Base-by-base conservation (phyloP, 2,329 filamentous ascomycete species). In the Ampelomyces quisqualis region DNA sequence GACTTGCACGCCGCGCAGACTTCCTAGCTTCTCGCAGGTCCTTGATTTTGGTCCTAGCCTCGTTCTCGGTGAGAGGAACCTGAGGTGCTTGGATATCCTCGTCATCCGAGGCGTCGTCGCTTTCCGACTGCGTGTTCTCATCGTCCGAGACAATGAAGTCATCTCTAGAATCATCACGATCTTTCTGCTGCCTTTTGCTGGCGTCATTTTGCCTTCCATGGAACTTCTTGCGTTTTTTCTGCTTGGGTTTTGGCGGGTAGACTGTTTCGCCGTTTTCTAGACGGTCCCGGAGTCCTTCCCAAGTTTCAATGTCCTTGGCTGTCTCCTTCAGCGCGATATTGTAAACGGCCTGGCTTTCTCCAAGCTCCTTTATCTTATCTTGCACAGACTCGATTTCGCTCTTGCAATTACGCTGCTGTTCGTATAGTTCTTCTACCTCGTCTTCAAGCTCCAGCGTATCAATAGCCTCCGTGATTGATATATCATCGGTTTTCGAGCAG, bases 401-500 rank as follows among this genome's bases (percentile, higher is more conserved):
- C 17, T 61, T 26, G 11, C 40, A 44, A 4, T 40, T 37, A 1
- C 51, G 31, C 3, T 49, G 26, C 29, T 64, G 53, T 1, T 68
- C 62, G 2, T 58, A 52, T 5, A 65, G 50, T 2, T 49, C 42
- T 9, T 54, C 44, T 2, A 69, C 55, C 28, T 63, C 42, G 9
- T 65, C 62, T 7, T 68, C 60, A 1, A 73, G 55, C 3, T 57
- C 54, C 23, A 75, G 59, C 19, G 60, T 66, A 3, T 70, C 62
- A 3, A 64, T 57, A 4, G 72, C 73, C 40, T 79, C 73, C 0
- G 62, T 70, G 3, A 74, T 61, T 6, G 69, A 74, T 7, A 84
- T 80, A 29, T 84, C 79, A 54, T 85, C 82, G 0, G 78, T 81
- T 55, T 84, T 84, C 11, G 73, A 77, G 53, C 80, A 84, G 10